Evolutionary conservation across 805 yeast genomes (phyloP).

Genomic region (Starmerella floris): DNA sequence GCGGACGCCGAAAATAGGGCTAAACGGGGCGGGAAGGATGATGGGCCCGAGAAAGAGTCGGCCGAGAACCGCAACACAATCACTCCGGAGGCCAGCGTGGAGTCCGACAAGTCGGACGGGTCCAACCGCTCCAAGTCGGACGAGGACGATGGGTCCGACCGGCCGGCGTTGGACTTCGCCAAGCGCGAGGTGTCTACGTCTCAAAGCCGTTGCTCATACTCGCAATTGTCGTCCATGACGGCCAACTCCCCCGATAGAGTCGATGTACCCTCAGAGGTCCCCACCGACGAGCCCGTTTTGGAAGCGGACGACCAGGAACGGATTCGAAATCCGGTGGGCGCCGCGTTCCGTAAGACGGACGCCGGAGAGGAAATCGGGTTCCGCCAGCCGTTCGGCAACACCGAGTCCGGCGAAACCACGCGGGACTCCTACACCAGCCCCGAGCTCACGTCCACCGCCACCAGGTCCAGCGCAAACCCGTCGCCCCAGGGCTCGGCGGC

Average conservation of each 20-base stretch:
- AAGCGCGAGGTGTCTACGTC: slow-evolving; percentile 18
- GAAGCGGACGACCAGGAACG: slow-evolving; percentile 24
- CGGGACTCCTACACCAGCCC: background rate
- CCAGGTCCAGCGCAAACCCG: background rate
- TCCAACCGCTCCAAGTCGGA: background rate
- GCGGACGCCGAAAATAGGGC: background rate
- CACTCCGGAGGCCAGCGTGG: background rate
- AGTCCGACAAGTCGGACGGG: background rate
- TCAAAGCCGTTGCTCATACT: slow-evolving; percentile 11
- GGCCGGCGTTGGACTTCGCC: slow-evolving; percentile 15
- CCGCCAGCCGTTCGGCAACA: slow-evolving; percentile 14
- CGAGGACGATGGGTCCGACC: background rate
- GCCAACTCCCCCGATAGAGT: slow-evolving; percentile 9
- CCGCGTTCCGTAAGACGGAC: slow-evolving; percentile 21
- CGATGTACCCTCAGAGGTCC: background rate
- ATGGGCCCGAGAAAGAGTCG: background rate
- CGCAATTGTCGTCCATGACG: slow-evolving; percentile 17
- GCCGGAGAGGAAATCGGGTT: slow-evolving; percentile 24
- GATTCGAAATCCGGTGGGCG: slow-evolving; percentile 27
- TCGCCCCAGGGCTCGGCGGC: background rate
- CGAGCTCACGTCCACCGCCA: background rate
- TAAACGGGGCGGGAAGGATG: background rate
- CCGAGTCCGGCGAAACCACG: background rate
- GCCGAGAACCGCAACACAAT: background rate
- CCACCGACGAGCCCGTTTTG: slow-evolving; percentile 12